Conservation (phyloP, 139 green algal species). For the Chloropicon primus region DNA sequence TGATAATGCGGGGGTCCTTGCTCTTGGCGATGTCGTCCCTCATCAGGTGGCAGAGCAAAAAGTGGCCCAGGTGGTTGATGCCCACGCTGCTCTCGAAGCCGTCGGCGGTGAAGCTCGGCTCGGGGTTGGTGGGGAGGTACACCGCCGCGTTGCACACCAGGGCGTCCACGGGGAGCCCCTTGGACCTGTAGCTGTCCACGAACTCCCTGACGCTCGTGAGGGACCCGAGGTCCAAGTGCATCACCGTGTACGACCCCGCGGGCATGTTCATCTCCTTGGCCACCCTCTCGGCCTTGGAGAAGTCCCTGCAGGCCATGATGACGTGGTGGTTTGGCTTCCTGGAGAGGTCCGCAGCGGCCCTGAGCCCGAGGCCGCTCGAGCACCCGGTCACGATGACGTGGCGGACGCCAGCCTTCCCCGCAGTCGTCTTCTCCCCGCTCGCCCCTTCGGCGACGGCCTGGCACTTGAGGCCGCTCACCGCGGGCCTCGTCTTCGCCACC, state of each 20-base stretch:
- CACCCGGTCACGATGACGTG: background rate
- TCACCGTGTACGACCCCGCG: conserved; percentile 49
- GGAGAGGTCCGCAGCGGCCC: background rate
- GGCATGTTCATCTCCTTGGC: conserved; percentile 37
- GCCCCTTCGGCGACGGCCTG: background rate
- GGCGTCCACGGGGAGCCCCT: conserved; percentile 48
- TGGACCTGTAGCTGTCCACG: conserved; percentile 47
- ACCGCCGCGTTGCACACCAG: conserved; percentile 87
- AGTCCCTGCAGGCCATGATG: conserved; percentile 69
- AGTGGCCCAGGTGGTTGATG: conserved; percentile 86
- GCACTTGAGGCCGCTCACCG: background rate
- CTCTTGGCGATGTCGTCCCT: conserved; percentile 62
- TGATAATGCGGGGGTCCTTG: conserved; percentile 46
- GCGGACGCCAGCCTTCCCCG: background rate
- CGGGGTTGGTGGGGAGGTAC: conserved; percentile 77
- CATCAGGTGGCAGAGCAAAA: conserved; percentile 75
- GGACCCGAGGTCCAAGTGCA: conserved; percentile 68
- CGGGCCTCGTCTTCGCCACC: no score
- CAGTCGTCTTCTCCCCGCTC: background rate
- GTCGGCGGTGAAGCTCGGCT: conserved; percentile 72
- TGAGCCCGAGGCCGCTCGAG: background rate
- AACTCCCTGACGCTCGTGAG: conserved; percentile 70
- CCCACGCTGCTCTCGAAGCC: conserved; percentile 69
- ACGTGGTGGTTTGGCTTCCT: conserved; percentile 33
- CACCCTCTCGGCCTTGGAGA: conserved; percentile 43